Percentiles rank a stretch among this genome's conserved stretches.
phyloP scores from a whole-genome alignment of 164 flowering plant genomes.

The Nymphaea colorata region DNA sequence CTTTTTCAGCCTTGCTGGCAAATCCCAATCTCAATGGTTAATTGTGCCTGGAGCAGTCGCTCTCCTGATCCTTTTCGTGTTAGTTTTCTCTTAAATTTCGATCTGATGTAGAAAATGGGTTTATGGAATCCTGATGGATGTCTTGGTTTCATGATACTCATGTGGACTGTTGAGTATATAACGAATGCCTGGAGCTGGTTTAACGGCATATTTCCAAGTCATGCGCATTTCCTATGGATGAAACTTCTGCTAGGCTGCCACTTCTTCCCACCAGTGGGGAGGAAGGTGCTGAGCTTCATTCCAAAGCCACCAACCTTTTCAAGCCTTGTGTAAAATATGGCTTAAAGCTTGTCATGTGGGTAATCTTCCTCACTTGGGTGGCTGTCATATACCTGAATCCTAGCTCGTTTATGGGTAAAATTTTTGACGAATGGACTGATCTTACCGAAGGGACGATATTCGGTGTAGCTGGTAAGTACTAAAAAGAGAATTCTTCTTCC shows the following conservation, averaged over 20 bases:
- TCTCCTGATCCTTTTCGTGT: too few relatives aligned
- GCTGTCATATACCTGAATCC: constrained; percentile 46
- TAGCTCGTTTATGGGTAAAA: constrained; percentile 9
- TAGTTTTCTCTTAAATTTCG: too few relatives aligned
- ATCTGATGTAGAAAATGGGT: too few relatives aligned
- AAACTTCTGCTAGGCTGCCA: constrained; percentile 17
- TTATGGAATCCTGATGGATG: too few relatives aligned
- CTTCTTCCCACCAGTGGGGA: constrained; percentile 20
- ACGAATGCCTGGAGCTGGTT: too few relatives aligned
- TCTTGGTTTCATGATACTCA: too few relatives aligned
- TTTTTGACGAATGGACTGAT: constrained; percentile 12
- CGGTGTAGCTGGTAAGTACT: constrained; percentile 42
- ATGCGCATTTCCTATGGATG: constrained; percentile 14
- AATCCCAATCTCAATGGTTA: too few relatives aligned
- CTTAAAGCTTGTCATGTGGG: constrained; percentile 50
- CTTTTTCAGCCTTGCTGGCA: too few relatives aligned
- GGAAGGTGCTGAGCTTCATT: not conserved
- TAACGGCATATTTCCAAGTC: too few relatives aligned
- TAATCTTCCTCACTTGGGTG: constrained; percentile 46
- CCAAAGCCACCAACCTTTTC: constrained; percentile 13
- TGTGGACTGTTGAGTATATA: too few relatives aligned
- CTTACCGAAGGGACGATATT: constrained; percentile 25
- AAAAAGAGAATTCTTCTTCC: too few relatives aligned
- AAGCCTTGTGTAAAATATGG: constrained; percentile 26
- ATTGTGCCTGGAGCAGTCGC: too few relatives aligned